phyloP scores from a whole-genome alignment of 2,329 filamentous ascomycete genomes.

The Apiospora phragmitis region DNA sequence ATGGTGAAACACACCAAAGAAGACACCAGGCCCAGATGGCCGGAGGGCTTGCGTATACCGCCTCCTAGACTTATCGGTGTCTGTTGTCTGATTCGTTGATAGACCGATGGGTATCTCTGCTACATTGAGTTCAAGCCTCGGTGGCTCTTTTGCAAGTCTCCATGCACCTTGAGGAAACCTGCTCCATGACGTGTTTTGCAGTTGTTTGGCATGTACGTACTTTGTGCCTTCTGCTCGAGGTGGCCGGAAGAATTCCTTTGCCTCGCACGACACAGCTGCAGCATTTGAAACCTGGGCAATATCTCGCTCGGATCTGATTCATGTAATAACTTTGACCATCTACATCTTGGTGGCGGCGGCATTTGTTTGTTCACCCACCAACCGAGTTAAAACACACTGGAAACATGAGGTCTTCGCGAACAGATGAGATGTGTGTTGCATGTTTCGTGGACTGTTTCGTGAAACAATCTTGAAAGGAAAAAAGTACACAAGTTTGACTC shows the following conservation, averaged over 20 bases:
- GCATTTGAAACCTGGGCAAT: not conserved
- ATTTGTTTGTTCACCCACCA: not conserved
- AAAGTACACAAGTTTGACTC: not conserved
- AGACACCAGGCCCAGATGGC: not conserved
- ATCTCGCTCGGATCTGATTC: not conserved
- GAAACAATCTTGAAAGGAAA: not conserved
- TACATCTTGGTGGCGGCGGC: not conserved
- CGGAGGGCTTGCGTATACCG: not conserved
- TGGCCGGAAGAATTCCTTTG: not conserved
- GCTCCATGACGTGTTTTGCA: not conserved
- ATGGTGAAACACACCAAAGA: not conserved
- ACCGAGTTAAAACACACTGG: not conserved
- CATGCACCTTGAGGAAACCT: not conserved
- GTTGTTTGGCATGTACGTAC: not conserved
- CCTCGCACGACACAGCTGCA: not conserved
- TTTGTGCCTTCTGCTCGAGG: not conserved
- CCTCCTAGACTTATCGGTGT: not conserved
- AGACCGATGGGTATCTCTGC: not conserved
- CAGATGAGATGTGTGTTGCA: not conserved
- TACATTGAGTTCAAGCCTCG: not conserved
- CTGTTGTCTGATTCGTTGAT: not conserved
- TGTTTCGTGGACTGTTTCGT: slow-evolving; percentile 1
- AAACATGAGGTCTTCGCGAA: not conserved
- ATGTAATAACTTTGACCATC: not conserved
- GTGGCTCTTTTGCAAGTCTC: not conserved